A percentile compares a stretch with the other conserved stretches of the same genome.
These are phyloP conservation scores for Trematosphaeria pertusa DNA, from an alignment of 2,329 filamentous ascomycete genomes.

Conservation along the genomic window DNA sequence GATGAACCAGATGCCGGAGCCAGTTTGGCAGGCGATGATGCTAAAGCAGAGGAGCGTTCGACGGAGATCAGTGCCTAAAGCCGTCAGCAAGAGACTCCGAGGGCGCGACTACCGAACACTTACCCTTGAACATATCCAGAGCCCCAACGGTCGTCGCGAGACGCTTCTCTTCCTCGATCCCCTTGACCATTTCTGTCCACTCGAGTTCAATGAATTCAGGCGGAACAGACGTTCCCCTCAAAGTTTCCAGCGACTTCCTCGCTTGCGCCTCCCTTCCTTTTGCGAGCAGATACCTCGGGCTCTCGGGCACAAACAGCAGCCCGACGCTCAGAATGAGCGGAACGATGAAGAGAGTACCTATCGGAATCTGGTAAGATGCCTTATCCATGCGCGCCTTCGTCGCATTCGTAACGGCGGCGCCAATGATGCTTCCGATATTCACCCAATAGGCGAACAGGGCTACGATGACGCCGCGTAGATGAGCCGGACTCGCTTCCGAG, in stretches of 20 bases:
- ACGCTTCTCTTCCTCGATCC: slow-evolving; percentile 35
- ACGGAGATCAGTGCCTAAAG: slow-evolving; percentile 54
- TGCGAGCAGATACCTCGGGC: slow-evolving; percentile 52
- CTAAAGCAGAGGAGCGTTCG: slow-evolving; percentile 60
- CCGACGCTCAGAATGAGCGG: slow-evolving; percentile 55
- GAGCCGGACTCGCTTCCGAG: slow-evolving; percentile 48
- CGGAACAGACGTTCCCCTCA: slow-evolving; percentile 28
- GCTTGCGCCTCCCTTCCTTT: slow-evolving; percentile 23
- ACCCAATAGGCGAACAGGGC: slow-evolving; percentile 58
- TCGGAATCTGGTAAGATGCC: slow-evolving; percentile 52
- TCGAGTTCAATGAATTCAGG: slow-evolving; percentile 31
- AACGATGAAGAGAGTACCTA: slow-evolving; percentile 61
- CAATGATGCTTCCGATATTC: slow-evolving; percentile 57
- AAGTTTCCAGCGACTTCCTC: slow-evolving; percentile 19
- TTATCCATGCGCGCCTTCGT: slow-evolving; percentile 28
- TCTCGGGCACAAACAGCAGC: slow-evolving; percentile 36
- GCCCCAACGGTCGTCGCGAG: slow-evolving; percentile 61
- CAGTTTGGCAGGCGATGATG: slow-evolving; percentile 55
- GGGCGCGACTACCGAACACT: background rate
- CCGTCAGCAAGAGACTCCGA: no score
- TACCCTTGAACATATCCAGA: slow-evolving; percentile 56
- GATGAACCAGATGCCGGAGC: slow-evolving; percentile 58
- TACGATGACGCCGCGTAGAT: slow-evolving; percentile 52
- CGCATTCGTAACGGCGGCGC: slow-evolving; percentile 46
- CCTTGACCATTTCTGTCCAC: slow-evolving; percentile 35